phyloP scores from a whole-genome alignment of 2,329 filamentous ascomycete genomes.

The Aureobasidium sp. region DNA sequence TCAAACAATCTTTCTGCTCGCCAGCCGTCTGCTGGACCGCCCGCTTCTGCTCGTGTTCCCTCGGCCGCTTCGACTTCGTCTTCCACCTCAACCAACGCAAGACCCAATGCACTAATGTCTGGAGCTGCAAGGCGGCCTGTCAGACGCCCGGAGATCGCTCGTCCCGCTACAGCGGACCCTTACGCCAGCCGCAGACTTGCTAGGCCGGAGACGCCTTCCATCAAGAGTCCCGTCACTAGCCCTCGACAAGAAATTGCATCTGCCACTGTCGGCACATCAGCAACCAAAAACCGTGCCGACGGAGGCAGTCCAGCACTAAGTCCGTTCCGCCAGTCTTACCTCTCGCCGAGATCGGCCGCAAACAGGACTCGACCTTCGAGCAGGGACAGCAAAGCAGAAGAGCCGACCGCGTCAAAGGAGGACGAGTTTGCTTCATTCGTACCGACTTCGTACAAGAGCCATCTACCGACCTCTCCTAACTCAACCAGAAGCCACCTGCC shows the following conservation, averaged over 20 bases:
- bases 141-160: conserved; percentile 36
- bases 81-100: conserved; percentile 23
- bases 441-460: conserved; percentile 29
- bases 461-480: conserved; percentile 21
- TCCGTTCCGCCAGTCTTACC: conserved; percentile 14
- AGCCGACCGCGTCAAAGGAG: conserved; percentile 25
- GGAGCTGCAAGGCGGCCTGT: conserved; percentile 51
- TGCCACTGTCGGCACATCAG: conserved; percentile 18
- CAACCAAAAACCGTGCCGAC: conserved; percentile 15
- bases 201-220: conserved; percentile 41
- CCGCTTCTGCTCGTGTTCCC: conserved; percentile 20
- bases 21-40: not conserved
- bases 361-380: conserved; percentile 25
- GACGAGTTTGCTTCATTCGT: conserved; percentile 44
- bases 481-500: conserved; percentile 25
- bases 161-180: conserved; percentile 50
- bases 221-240: conserved; percentile 39
- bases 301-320: conserved; percentile 16
- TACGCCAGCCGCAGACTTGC: conserved; percentile 36
- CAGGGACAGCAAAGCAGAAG: conserved; percentile 25
- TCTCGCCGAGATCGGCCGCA: conserved; percentile 12
- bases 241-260: conserved; percentile 30
- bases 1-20: conserved; percentile 15
- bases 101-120: conserved; percentile 46
- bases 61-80: conserved; percentile 26